Conservation (phyloP, 2,329 filamentous ascomycete species). For the Cytospora paraplurivora region DNA sequence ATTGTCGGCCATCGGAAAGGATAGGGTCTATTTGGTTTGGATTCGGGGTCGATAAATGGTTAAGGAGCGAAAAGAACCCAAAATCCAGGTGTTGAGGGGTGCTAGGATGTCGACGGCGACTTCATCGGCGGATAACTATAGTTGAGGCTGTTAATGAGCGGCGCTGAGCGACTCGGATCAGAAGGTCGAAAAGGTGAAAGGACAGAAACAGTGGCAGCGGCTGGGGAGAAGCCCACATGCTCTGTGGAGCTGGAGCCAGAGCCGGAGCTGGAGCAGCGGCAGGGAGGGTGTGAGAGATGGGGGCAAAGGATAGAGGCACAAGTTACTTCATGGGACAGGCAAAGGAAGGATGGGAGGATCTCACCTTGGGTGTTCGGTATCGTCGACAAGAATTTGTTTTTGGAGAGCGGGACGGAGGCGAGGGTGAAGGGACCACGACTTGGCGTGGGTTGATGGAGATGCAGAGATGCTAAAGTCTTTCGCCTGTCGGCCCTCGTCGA, state of each 20-base stretch:
- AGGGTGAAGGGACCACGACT: conserved; percentile 1
- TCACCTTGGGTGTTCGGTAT: conserved; percentile 14
- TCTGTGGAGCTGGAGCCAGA: conserved; percentile 14
- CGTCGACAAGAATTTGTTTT: neutral
- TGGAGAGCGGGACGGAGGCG: neutral
- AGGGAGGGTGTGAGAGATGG: conserved; percentile 1
- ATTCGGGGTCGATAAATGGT: conserved; percentile 18
- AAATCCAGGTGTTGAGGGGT: conserved; percentile 13
- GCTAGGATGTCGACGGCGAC: conserved; percentile 18
- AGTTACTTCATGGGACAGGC: neutral
- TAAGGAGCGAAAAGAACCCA: conserved; percentile 20
- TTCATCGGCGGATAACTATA: conserved; percentile 25
- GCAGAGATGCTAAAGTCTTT: neutral
- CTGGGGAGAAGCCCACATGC: conserved; percentile 21
- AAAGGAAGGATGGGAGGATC: conserved; percentile 1
- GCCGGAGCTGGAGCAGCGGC: conserved; percentile 20
- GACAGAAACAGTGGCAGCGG: conserved; percentile 24
- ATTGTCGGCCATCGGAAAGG: conserved; percentile 54
- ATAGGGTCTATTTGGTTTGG: conserved; percentile 11
- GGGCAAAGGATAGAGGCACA: neutral
- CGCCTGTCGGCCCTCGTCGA: conserved; percentile 15
- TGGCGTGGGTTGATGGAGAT: conserved; percentile 1
- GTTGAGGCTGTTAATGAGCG: conserved; percentile 20
- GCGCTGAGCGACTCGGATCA: conserved; percentile 21
- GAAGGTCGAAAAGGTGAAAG: conserved; percentile 14